Evolutionary conservation across 2,329 filamentous ascomycete genomes (phyloP).

Genomic region (Hortaea werneckii): DNA sequence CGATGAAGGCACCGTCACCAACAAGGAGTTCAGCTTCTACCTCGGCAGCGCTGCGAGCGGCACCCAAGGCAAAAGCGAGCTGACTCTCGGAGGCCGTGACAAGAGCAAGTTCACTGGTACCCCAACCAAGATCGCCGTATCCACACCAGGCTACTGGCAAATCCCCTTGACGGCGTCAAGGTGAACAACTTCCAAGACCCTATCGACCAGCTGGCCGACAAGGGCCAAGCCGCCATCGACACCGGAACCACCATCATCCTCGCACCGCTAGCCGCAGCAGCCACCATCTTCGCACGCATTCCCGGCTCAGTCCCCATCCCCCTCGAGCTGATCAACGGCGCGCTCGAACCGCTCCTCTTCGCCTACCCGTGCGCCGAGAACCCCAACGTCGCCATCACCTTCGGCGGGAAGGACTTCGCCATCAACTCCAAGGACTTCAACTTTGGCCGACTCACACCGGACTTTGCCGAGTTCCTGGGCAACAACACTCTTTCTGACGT

Average conservation of each 20-base stretch:
- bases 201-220: not conserved
- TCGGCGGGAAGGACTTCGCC: slow-evolving; percentile 18
- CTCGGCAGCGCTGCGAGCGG: slow-evolving; percentile 14
- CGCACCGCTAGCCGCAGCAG: slow-evolving; percentile 21
- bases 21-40: slow-evolving; percentile 21
- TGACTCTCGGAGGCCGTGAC: slow-evolving; percentile 19
- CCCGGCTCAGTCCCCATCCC: slow-evolving; percentile 23
- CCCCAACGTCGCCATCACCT: slow-evolving; percentile 18
- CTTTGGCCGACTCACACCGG: slow-evolving; percentile 9
- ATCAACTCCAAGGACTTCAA: slow-evolving; percentile 13
- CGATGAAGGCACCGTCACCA: slow-evolving; percentile 12
- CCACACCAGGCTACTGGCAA: slow-evolving; percentile 19
- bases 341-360: slow-evolving; percentile 7
- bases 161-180: slow-evolving; percentile 15
- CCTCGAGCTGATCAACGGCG: slow-evolving; percentile 10
- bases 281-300: slow-evolving; percentile 24
- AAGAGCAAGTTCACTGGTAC: slow-evolving; percentile 12
- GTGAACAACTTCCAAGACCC: not conserved
- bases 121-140: slow-evolving; percentile 16
- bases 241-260: slow-evolving; percentile 25
- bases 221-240: slow-evolving; percentile 17
- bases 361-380: slow-evolving; percentile 24
- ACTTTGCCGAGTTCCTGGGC: slow-evolving; percentile 7
- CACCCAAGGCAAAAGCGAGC: slow-evolving; percentile 13
- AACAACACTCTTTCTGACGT: slow-evolving; percentile 4